These are phyloP conservation scores for Auricularia cornea DNA, from an alignment of 768 basidiomycete species.

Conservation along the genomic window DNA sequence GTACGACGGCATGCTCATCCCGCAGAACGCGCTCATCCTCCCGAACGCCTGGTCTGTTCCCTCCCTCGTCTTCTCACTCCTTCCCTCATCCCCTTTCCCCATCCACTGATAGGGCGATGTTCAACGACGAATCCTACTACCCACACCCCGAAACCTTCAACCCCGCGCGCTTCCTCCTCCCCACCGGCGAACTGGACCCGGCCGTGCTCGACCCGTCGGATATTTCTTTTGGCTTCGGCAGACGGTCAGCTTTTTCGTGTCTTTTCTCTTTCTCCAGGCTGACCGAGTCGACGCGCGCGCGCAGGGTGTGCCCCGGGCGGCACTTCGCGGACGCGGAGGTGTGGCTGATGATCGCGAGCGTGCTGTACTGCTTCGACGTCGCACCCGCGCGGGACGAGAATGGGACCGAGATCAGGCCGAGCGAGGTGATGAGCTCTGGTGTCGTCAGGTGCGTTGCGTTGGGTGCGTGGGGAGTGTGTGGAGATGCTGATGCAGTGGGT, in stretches of 20 bases:
- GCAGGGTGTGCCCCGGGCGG: constrained; percentile 13
- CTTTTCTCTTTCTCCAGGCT: too few species aligned
- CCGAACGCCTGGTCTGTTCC: background rate
- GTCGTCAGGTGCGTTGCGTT: background rate
- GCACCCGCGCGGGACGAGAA: background rate
- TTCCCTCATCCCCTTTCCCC: too few species aligned
- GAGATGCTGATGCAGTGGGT: background rate
- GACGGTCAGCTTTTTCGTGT: too few species aligned
- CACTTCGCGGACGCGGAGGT: constrained; percentile 8
- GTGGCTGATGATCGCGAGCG: constrained; percentile 9
- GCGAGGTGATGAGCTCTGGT: background rate
- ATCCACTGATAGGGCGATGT: constrained; percentile 28
- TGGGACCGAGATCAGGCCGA: background rate
- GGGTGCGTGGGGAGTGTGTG: too few species aligned
- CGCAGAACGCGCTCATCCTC: background rate
- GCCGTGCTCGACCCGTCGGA: background rate
- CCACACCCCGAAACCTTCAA: constrained; percentile 42
- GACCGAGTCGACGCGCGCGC: too few species aligned
- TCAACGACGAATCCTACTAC: constrained; percentile 41
- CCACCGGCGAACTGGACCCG: background rate
- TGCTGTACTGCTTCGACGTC: constrained; percentile 14
- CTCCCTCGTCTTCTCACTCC: too few species aligned
- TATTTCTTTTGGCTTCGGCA: background rate
- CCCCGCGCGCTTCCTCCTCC: constrained; percentile 42
- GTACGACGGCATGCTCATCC: background rate